Conservation (phyloP, 495 filamentous ascomycete species). For the Penicillium crystallinum region DNA sequence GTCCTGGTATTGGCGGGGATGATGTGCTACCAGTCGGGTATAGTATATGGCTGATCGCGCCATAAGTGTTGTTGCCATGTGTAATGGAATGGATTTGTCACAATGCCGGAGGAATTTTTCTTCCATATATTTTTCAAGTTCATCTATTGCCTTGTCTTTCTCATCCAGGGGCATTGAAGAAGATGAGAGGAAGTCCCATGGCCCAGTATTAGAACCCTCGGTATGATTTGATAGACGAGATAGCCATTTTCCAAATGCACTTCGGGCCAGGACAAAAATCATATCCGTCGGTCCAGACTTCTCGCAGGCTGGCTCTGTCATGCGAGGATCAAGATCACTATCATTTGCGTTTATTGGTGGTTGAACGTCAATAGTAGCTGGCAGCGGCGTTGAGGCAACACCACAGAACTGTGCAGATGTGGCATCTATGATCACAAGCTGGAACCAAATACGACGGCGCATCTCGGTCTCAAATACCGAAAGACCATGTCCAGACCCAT, state of each 20-base stretch:
- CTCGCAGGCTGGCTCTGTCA: constrained; percentile 46
- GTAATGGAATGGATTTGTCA: constrained; percentile 57
- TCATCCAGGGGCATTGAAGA: constrained; percentile 35
- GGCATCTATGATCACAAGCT: constrained; percentile 30
- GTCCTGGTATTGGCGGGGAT: constrained; percentile 39
- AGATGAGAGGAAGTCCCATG: constrained; percentile 29
- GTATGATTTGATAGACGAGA: constrained; percentile 23
- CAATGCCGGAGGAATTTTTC: constrained; percentile 51
- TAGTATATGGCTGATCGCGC: constrained; percentile 31
- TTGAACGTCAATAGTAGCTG: constrained; percentile 22
- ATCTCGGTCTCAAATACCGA: constrained; percentile 43
- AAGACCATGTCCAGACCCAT: constrained; percentile 32
- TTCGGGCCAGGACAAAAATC: constrained; percentile 57
- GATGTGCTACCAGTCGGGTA: constrained; percentile 35
- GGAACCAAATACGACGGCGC: constrained; percentile 40
- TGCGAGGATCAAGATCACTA: constrained; percentile 52
- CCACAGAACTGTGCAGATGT: constrained; percentile 33
- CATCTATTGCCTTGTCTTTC: constrained; percentile 42
- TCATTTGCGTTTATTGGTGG: constrained; percentile 54
- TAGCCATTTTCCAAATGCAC: constrained; percentile 40
- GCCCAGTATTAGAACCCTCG: constrained; percentile 20
- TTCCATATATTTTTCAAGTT: constrained; percentile 30
- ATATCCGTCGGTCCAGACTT: constrained; percentile 60
- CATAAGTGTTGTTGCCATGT: constrained; percentile 49
- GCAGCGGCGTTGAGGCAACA: constrained; percentile 16